phyloP scores from a whole-genome alignment of 768 basidiomycete species.

The Hygrocybe coccinea region DNA sequence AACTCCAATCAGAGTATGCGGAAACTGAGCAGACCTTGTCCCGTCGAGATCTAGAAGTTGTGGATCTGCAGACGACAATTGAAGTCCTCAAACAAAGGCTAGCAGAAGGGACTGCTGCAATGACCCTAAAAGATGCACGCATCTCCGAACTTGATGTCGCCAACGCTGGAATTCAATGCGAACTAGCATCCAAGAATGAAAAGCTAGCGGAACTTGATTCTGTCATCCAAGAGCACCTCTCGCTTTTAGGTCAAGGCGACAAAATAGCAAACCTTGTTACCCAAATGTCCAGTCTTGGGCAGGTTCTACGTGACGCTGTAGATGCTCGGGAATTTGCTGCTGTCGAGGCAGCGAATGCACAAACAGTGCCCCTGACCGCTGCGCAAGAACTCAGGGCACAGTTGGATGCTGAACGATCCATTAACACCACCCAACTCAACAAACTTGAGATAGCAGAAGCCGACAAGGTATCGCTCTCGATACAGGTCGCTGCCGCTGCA shows the following conservation, averaged over 20 bases:
- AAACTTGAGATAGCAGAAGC: background rate
- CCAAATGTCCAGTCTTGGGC: background rate
- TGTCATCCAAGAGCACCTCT: background rate
- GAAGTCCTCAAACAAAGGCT: background rate
- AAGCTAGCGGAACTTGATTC: background rate
- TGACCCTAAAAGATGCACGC: background rate
- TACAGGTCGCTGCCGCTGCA: background rate
- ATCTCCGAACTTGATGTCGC: background rate
- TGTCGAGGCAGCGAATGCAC: background rate
- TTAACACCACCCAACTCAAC: no score
- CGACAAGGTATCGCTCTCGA: background rate
- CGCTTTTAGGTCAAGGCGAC: background rate
- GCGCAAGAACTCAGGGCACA: background rate
- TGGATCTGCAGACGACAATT: background rate
- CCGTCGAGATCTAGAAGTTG: background rate
- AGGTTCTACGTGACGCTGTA: background rate
- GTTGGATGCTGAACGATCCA: no score
- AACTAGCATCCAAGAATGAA: background rate
- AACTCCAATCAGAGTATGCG: background rate
- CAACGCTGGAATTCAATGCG: background rate
- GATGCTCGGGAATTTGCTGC: background rate
- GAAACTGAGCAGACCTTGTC: background rate
- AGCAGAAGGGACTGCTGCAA: background rate
- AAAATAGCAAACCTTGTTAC: background rate
- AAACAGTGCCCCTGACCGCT: background rate